Conservation (phyloP, 2,329 filamentous ascomycete genomes). For the Fonsecaea erecta region DNA sequence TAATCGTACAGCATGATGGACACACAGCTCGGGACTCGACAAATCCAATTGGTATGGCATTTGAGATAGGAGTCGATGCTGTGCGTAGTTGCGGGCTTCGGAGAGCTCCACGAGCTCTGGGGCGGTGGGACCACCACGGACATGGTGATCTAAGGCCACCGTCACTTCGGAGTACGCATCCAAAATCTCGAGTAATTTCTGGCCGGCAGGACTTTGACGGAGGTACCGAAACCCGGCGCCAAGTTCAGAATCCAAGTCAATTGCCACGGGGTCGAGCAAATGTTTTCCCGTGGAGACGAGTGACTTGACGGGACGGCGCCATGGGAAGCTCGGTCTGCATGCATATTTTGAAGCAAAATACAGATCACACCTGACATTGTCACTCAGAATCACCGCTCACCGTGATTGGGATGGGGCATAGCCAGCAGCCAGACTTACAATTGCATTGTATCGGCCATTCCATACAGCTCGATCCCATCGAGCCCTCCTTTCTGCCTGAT, state of each 20-base stretch:
- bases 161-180: constrained; percentile 26
- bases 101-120: constrained; percentile 31
- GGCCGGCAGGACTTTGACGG: constrained; percentile 11
- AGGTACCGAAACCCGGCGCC: constrained; percentile 30
- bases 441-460: constrained; percentile 32
- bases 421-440: constrained; percentile 18
- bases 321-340: constrained; percentile 19
- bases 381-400: background rate
- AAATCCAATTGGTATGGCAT: constrained; percentile 8
- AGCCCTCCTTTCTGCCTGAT: constrained; percentile 29
- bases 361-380: constrained; percentile 26
- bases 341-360: constrained; percentile 30
- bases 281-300: constrained; percentile 27
- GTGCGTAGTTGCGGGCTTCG: constrained; percentile 24
- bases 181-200: constrained; percentile 17
- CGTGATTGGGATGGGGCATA: background rate
- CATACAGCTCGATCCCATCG: constrained; percentile 24
- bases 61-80: constrained; percentile 27
- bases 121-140: constrained; percentile 24
- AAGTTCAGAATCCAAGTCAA: constrained; percentile 30
- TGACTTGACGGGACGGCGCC: constrained; percentile 13
- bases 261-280: constrained; percentile 22
- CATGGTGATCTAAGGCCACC: constrained; percentile 30
- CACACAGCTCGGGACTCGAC: constrained; percentile 2
- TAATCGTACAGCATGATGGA: constrained; percentile 24